Conservation (phyloP, 306 rosid genomes). For the Prunus salicina region DNA sequence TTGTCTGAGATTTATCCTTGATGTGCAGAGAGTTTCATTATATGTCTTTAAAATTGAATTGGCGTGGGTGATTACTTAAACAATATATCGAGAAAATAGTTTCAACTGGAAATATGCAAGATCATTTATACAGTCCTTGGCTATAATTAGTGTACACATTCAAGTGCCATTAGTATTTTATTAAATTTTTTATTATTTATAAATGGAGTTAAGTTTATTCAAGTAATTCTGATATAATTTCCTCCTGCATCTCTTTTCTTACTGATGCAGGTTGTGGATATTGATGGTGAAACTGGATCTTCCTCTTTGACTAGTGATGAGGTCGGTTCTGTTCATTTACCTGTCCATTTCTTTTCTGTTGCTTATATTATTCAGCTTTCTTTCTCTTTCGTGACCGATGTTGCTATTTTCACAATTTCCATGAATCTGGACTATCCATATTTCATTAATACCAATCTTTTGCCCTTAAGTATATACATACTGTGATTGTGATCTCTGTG, state of each 20-base stretch:
- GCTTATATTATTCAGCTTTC: background rate
- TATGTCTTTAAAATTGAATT: no score
- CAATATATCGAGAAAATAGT: background rate
- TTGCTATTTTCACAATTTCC: background rate
- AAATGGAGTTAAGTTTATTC: background rate
- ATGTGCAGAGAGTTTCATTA: no score
- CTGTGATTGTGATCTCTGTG: background rate
- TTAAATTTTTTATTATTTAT: background rate
- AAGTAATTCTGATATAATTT: conserved; percentile 2
- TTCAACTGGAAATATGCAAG: background rate
- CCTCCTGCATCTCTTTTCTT: background rate
- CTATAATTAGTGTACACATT: background rate
- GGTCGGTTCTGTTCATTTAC: conserved; percentile 25
- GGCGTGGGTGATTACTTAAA: no score
- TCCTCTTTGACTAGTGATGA: conserved; percentile 41
- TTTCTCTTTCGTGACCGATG: background rate
- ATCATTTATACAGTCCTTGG: background rate
- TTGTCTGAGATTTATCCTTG: no score
- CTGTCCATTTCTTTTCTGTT: background rate
- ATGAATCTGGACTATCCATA: background rate
- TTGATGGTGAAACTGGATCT: conserved; percentile 32
- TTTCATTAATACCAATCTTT: background rate
- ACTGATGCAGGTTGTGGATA: conserved; percentile 44
- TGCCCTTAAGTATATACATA: no score
- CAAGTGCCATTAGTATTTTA: background rate